A percentile compares a stretch with the other conserved stretches of the same genome.
Evolutionary conservation across 2,329 filamentous ascomycete genomes (phyloP).

Genomic region (Shiraia sp.): DNA sequence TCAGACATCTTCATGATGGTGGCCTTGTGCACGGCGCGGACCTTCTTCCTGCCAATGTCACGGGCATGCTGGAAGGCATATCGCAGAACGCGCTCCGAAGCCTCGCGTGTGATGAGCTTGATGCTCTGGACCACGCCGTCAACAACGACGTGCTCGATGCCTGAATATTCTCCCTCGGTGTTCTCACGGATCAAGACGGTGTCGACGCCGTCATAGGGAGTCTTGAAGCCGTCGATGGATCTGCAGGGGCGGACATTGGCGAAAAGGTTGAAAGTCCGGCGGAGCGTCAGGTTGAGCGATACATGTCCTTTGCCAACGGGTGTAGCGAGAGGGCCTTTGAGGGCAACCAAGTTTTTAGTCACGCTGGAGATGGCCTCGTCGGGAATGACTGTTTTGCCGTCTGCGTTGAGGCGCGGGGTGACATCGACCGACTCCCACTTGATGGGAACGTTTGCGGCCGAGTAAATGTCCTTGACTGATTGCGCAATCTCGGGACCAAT

Average conservation of each 20-base stretch:
- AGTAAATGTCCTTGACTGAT: constrained; percentile 98
- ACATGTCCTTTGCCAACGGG: constrained; percentile 98
- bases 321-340: constrained; percentile 98
- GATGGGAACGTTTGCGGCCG: constrained; percentile 91
- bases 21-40: constrained; percentile 98
- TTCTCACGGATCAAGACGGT: constrained; percentile 99
- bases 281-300: constrained; percentile 96
- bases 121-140: constrained; percentile 99
- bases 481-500: constrained; percentile 98
- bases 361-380: constrained; percentile 92
- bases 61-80: constrained; percentile 98
- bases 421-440: constrained; percentile 98
- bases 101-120: constrained; percentile 97
- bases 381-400: constrained; percentile 94
- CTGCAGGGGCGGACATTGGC: constrained; percentile 98
- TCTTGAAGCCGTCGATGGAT: constrained; percentile 97
- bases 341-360: constrained; percentile 91
- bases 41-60: constrained; percentile 92
- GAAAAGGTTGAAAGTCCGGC: constrained; percentile 99
- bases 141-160: constrained; percentile 97
- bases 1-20: constrained; percentile 99
- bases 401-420: constrained; percentile 87
- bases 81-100: constrained; percentile 91
- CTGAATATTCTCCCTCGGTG: constrained; percentile 99
- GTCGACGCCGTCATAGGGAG: constrained; percentile 95